These are phyloP conservation scores for Cryptosporidium parvum DNA, from an alignment of 169 alveolate genomes.

Conservation along the genomic window DNA sequence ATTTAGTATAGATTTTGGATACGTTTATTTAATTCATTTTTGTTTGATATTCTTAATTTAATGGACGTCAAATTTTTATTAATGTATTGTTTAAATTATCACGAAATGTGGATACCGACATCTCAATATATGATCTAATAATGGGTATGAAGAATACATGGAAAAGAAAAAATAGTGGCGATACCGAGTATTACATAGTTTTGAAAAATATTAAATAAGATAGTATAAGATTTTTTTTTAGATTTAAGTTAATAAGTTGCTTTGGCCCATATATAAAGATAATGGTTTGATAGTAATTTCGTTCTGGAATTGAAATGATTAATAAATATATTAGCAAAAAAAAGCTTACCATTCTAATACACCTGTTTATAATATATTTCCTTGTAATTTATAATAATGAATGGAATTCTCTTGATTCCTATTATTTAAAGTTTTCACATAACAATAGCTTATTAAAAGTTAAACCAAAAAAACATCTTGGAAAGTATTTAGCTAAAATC, in stretches of 20 bases:
- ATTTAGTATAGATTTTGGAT: too few species aligned
- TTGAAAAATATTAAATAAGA: background rate
- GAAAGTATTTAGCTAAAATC: background rate
- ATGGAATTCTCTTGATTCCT: background rate
- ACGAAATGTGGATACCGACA: background rate
- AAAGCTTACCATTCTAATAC: background rate
- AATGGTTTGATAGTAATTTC: background rate
- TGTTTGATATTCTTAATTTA: background rate
- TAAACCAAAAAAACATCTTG: background rate
- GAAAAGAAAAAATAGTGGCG: background rate
- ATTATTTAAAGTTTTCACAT: background rate
- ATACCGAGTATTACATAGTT: background rate
- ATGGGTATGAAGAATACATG: background rate
- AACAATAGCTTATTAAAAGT: background rate
- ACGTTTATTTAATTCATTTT: too few species aligned
- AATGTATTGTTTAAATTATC: background rate
- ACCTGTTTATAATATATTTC: background rate
- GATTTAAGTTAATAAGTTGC: background rate
- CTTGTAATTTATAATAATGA: background rate
- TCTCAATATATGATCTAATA: conserved; percentile 1
- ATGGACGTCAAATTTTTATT: background rate
- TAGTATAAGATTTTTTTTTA: background rate
- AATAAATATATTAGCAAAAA: background rate
- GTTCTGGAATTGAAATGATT: background rate
- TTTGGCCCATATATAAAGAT: background rate